Base-by-base conservation (phyloP, 306 rosid genomes). In the Rosa persica region DNA sequence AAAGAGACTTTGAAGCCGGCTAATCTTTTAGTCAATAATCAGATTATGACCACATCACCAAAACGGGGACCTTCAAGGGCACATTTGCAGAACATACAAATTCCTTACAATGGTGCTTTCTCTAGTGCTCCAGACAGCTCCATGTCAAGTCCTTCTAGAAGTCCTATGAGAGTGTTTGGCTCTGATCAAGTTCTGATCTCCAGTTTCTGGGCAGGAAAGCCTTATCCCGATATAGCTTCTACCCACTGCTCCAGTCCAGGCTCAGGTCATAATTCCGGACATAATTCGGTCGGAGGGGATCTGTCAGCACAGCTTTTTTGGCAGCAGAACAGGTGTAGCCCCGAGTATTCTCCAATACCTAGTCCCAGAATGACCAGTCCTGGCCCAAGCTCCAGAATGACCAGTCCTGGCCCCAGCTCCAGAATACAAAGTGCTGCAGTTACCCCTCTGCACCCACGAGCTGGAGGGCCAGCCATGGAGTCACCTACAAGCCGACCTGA, bases 221-320 rank as follows among this genome's bases (percentile, higher is more conserved):
- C 80, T 68, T 89, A 79, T 88, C 89, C 90, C 30, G 92, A 91
- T 79, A 72, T 83, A 78, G 84, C 89, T 61, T 94, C 98, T 73
- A 94, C 97, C 40, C 93, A 88, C 69, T 86, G 97, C 85, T 94
- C 98, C 54, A 94, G 98, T 86, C 98, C 97, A 22, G 98, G 97
- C 74, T 94, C 98, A 5, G 98, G 97, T 79, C 90, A 92, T 72
- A 94, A 90, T 81, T 94, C 98, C 67, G 96, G 98, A 74, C 96
- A 94, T 79, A 94, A 94, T 81, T 94, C 98, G 64, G 92, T 94
- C 76, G 97, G 98, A 76, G 98, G 98, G 78, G 97, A 94, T 86
- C 82, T 89, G 85, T 83, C 93, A 46, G 97, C 95, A 65, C 97
- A 81, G 75, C 61, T 85, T 44, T 77, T 87, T 86, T 77, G 86